Evolutionary conservation across 1,284 basidiomycete genomes (phyloP).

Genomic region (Leccinum subfulvum): DNA sequence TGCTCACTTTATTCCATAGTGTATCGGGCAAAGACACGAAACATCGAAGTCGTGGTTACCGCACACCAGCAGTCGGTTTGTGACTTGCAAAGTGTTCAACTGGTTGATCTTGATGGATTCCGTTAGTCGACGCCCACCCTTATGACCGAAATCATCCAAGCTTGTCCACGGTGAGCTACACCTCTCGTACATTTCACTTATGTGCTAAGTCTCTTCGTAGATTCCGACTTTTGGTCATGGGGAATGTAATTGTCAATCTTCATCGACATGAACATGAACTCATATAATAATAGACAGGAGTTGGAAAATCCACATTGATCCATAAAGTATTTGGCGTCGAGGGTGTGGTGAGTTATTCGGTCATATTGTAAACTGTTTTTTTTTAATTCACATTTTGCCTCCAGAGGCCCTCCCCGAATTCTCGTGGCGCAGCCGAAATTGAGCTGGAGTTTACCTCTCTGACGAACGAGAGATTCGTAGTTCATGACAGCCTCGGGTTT

Average conservation of each 20-base stretch:
- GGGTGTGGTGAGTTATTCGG: conserved; percentile 10
- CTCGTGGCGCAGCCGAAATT: conserved; percentile 10
- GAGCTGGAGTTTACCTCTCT: conserved; percentile 11
- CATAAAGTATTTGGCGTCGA: conserved; percentile 14
- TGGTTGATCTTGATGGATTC: neutral
- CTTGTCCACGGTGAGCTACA: conserved; percentile 10
- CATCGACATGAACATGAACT: neutral
- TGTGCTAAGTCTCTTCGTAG: conserved; percentile 1
- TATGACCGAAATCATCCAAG: conserved; percentile 3
- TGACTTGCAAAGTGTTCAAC: neutral
- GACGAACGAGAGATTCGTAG: conserved; percentile 13
- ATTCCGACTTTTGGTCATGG: conserved; percentile 20
- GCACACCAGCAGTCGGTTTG: conserved; percentile 8
- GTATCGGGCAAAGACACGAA: conserved; percentile 11
- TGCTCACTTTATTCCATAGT: conserved; percentile 9
- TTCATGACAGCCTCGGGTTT: conserved; percentile 24
- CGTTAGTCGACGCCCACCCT: neutral
- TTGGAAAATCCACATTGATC: conserved; percentile 20
- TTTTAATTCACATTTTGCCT: neutral
- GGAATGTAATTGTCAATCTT: conserved; percentile 9
- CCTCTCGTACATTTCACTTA: neutral
- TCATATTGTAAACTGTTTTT: neutral
- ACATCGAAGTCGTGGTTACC: conserved; percentile 13
- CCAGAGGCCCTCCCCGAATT: conserved; percentile 6
- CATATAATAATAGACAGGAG: conserved; percentile 13